These are phyloP conservation scores for Emmonsia crescens DNA, from an alignment of 2,329 filamentous ascomycete genomes.

Conservation along the genomic window DNA sequence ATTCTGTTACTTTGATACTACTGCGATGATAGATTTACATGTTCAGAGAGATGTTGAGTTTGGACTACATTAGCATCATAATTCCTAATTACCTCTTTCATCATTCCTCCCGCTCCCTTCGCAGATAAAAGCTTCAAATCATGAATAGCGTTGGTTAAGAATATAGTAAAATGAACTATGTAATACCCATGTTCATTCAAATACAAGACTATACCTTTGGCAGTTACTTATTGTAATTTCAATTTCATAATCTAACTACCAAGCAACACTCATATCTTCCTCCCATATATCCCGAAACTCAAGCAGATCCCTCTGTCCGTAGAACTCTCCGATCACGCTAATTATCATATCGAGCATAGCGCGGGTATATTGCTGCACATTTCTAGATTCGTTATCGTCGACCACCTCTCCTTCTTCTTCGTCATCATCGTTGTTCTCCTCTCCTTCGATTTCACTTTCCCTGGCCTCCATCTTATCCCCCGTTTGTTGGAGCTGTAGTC, in stretches of 20 bases:
- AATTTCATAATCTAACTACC: neutral
- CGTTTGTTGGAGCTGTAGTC: constrained; percentile 3
- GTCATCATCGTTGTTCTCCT: neutral
- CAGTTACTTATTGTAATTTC: neutral
- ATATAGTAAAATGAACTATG: neutral
- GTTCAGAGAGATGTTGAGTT: neutral
- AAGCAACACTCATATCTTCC: constrained; percentile 7
- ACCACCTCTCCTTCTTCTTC: constrained; percentile 20
- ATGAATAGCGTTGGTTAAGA: neutral
- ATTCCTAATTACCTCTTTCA: neutral
- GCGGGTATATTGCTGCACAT: constrained; percentile 25
- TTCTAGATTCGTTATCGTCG: constrained; percentile 21
- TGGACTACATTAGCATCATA: neutral
- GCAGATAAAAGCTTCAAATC: neutral
- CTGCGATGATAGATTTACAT: constrained; percentile 1
- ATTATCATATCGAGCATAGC: constrained; percentile 89
- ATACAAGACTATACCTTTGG: neutral
- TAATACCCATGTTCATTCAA: neutral
- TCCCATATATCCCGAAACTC: constrained; percentile 54
- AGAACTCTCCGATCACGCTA: constrained; percentile 76
- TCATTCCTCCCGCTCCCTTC: neutral
- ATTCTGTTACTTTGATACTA: neutral
- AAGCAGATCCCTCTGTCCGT: constrained; percentile 78
- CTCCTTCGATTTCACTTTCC: constrained; percentile 9
- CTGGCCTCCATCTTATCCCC: constrained; percentile 19